Evolutionary conservation across 1,284 basidiomycete genomes (phyloP).

Genomic region (Laetiporus sulphureus): DNA sequence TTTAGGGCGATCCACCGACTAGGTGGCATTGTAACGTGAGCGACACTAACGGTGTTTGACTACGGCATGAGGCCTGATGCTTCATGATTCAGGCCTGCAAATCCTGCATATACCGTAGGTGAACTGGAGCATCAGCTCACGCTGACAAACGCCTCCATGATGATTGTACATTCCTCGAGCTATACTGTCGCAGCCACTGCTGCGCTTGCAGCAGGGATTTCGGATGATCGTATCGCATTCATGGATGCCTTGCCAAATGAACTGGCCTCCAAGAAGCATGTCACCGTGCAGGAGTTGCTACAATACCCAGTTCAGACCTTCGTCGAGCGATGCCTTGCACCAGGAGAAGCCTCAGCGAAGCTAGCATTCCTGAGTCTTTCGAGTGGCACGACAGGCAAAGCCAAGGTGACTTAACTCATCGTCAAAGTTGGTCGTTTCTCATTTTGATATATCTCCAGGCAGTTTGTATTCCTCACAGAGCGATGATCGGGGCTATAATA

Average conservation of each 20-base stretch:
- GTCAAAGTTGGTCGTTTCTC: no score
- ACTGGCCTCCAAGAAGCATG: no score
- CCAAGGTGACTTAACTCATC: slow-evolving; percentile 69
- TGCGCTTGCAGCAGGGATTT: slow-evolving; percentile 43
- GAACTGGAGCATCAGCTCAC: slow-evolving; percentile 62
- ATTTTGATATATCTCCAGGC: no score
- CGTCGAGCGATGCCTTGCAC: slow-evolving; percentile 41
- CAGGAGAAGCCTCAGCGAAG: slow-evolving; percentile 62
- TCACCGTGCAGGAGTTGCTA: slow-evolving; percentile 45
- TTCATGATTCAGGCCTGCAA: slow-evolving; percentile 57
- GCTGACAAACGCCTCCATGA: slow-evolving; percentile 44
- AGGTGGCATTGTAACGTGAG: slow-evolving; percentile 58
- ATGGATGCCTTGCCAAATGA: slow-evolving; percentile 37
- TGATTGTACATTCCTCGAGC: slow-evolving; percentile 53
- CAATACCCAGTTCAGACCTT: slow-evolving; percentile 36
- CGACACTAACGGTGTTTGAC: no score
- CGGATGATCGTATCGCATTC: slow-evolving; percentile 47
- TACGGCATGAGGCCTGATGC: no score
- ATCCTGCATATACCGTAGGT: slow-evolving; percentile 61
- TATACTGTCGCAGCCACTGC: slow-evolving; percentile 45
- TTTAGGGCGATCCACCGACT: slow-evolving; percentile 59
- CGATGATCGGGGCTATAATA: slow-evolving; percentile 60
- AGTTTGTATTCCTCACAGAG: slow-evolving; percentile 63
- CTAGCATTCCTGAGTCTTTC: slow-evolving; percentile 75
- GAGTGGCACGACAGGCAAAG: slow-evolving; percentile 78